Evolutionary conservation across 129 eudicot genomes (phyloP).

Genomic region (Flaveria trinervia): DNA sequence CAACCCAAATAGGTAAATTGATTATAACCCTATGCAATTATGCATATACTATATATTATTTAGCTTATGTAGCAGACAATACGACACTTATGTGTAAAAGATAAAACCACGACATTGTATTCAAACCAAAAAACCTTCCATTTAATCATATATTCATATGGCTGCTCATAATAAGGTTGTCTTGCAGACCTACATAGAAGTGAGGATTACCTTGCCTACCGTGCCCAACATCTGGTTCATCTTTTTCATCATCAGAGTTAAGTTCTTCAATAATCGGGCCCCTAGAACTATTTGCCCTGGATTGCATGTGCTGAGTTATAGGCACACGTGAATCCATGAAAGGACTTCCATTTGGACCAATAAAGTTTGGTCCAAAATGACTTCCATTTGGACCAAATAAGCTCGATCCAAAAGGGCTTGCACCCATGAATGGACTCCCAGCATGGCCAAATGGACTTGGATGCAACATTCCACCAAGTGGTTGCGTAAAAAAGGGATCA

Average conservation of each 20-base stretch:
- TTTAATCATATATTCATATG: constrained; percentile 40
- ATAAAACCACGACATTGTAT: background rate
- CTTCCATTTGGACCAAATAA: constrained; percentile 39
- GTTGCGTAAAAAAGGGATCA: constrained; percentile 75
- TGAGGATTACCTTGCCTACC: constrained; percentile 42
- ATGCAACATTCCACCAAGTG: constrained; percentile 60
- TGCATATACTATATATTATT: background rate
- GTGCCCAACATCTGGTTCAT: constrained; percentile 32
- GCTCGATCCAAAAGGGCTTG: constrained; percentile 31
- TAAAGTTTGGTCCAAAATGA: constrained; percentile 37
- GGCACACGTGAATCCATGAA: constrained; percentile 44
- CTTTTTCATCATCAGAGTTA: constrained; percentile 68
- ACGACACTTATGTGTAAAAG: background rate
- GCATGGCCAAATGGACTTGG: constrained; percentile 45
- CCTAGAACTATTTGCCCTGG: constrained; percentile 46
- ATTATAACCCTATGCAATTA: background rate
- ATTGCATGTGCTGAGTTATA: constrained; percentile 35
- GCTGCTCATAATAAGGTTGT: constrained; percentile 50
- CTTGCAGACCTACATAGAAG: constrained; percentile 53
- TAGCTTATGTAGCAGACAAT: background rate
- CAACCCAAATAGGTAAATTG: background rate
- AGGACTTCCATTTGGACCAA: constrained; percentile 47
- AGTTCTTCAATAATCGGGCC: constrained; percentile 78
- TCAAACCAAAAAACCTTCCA: constrained; percentile 35
- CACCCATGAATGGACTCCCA: constrained; percentile 46